These are phyloP conservation scores for Arctium minus DNA, from an alignment of 129 eudicot species.

Conservation along the genomic window DNA sequence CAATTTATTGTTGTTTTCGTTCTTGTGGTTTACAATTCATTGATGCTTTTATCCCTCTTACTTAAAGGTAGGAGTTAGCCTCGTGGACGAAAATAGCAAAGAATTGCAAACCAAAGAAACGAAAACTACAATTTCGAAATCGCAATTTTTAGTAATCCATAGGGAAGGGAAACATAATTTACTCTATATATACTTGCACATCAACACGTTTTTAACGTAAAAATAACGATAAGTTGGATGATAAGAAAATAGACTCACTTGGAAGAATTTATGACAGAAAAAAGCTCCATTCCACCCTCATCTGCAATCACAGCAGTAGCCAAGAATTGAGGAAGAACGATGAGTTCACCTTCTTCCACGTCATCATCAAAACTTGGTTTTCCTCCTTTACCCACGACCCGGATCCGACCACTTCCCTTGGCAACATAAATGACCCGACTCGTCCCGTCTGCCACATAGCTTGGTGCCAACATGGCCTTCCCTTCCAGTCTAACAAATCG, in stretches of 20 bases:
- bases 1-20: too few species aligned
- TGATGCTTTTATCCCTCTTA: too few species aligned
- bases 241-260: conserved; percentile 28
- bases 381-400: conserved; percentile 47
- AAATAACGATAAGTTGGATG: neutral
- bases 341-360: conserved; percentile 36
- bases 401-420: conserved; percentile 44
- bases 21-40: too few species aligned
- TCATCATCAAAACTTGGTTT: conserved; percentile 25
- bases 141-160: too few species aligned
- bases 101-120: too few species aligned
- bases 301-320: conserved; percentile 28
- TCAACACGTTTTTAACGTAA: too few species aligned
- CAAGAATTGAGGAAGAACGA: conserved; percentile 53
- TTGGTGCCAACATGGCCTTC: conserved; percentile 32
- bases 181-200: too few species aligned
- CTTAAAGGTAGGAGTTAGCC: too few species aligned
- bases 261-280: conserved; percentile 36
- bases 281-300: conserved; percentile 46
- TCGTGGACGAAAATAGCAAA: too few species aligned
- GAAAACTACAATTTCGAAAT: too few species aligned
- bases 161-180: neutral
- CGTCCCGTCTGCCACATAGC: conserved; percentile 32
- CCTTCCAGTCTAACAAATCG: conserved; percentile 32
- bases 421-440: conserved; percentile 36